Evolutionary conservation across 1,284 basidiomycete genomes (phyloP).

Genomic region (Apiotrichum gracile): DNA sequence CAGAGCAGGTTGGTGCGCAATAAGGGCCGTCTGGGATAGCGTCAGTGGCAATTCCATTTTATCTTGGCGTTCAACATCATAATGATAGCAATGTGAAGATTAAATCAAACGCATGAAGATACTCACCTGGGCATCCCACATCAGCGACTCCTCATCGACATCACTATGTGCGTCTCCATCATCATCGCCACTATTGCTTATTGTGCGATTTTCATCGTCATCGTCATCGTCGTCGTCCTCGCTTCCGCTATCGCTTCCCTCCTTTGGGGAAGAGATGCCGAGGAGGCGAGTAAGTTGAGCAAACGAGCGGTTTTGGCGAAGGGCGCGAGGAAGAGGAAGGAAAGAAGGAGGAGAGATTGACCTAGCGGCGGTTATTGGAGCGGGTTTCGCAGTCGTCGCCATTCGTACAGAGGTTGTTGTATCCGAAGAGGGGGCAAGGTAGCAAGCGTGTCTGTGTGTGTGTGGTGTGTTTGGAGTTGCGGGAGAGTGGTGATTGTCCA

Average conservation of each 20-base stretch:
- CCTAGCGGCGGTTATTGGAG: neutral
- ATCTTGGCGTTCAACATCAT: neutral
- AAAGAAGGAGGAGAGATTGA: slow-evolving; percentile 2
- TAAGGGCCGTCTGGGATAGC: slow-evolving; percentile 32
- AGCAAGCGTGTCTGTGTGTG: neutral
- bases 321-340: slow-evolving; percentile 4
- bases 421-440: neutral
- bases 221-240: slow-evolving; percentile 3
- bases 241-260: slow-evolving; percentile 3
- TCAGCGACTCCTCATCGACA: slow-evolving; percentile 31
- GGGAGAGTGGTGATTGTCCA: too few relatives aligned
- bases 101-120: too few relatives aligned
- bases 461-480: neutral
- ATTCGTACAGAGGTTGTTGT: neutral
- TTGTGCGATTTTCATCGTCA: slow-evolving; percentile 5
- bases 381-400: neutral
- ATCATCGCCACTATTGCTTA: slow-evolving; percentile 13
- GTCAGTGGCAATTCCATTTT: neutral
- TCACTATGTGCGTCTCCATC: slow-evolving; percentile 12
- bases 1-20: slow-evolving; percentile 34
- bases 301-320: slow-evolving; percentile 22
- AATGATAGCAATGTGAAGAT: neutral
- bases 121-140: slow-evolving; percentile 44
- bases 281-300: slow-evolving; percentile 16
- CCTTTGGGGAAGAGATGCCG: slow-evolving; percentile 10